phyloP scores from a whole-genome alignment of 179 eudicot genomes.

The Patellifolia procumbens region DNA sequence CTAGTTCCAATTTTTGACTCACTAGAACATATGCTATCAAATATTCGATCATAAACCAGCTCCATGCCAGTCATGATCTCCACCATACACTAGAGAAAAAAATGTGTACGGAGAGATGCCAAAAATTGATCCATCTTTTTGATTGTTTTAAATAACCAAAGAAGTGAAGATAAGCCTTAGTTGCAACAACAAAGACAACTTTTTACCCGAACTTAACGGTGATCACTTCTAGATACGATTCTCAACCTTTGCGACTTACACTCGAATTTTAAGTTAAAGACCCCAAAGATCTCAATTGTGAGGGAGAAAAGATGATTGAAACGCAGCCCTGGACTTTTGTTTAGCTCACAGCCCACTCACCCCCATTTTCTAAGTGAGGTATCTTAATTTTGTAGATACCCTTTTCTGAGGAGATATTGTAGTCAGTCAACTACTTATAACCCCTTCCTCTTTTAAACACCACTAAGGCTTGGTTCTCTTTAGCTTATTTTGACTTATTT shows the following conservation, averaged over 20 bases:
- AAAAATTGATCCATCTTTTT: neutral
- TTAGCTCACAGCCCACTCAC: no score
- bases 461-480: no score
- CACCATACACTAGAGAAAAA: neutral
- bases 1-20: neutral
- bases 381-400: no score
- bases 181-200: neutral
- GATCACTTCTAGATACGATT: neutral
- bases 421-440: no score
- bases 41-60: neutral
- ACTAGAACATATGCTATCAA: neutral
- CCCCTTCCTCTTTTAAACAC: neutral
- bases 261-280: neutral
- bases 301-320: neutral
- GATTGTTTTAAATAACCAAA: neutral
- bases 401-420: no score
- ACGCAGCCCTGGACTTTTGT: no score
- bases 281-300: neutral
- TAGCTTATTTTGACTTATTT: no score
- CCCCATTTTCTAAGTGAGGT: no score
- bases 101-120: neutral
- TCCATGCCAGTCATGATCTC: neutral
- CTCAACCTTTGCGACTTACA: neutral
- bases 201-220: neutral
- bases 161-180: neutral